Evolutionary conservation across 75 land plant species (phyloP).

Genomic region (Ceratopteris richardii): DNA sequence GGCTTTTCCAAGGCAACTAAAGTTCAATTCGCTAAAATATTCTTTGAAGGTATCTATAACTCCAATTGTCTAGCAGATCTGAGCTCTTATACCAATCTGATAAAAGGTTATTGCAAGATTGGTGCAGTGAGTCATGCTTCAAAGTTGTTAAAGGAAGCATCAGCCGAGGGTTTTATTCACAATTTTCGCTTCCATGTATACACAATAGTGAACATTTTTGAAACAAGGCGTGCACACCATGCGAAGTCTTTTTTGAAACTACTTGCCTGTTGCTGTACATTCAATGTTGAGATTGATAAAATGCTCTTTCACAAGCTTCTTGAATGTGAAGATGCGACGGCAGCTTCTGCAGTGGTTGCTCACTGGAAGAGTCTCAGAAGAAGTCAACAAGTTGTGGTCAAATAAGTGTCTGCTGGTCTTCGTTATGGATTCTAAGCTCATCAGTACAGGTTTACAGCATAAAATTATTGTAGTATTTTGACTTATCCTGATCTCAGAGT

Average conservation of each 20-base stretch:
- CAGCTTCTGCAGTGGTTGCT: not conserved
- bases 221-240: not conserved
- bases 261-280: not conserved
- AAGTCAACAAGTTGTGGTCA: no score
- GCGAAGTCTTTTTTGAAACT: conserved; percentile 1
- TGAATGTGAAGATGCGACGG: not conserved
- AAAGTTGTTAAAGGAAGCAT: conserved; percentile 4
- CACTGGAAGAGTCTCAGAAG: not conserved
- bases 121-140: conserved; percentile 44
- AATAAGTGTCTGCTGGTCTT: no score
- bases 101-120: conserved; percentile 50
- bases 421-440: no score
- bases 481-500: no score
- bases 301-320: not conserved
- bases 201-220: not conserved
- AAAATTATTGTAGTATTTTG: no score
- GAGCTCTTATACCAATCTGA: conserved; percentile 20
- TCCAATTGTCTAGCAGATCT: conserved; percentile 5
- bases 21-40: not conserved
- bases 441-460: no score
- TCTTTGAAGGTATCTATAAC: conserved; percentile 1
- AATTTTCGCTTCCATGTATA: conserved; percentile 6
- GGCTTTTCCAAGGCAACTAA: conserved; percentile 2
- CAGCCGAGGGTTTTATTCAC: not conserved
- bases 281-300: not conserved